Conservation (phyloP, 331 rosid genomes). For the Cydonia oblonga region DNA sequence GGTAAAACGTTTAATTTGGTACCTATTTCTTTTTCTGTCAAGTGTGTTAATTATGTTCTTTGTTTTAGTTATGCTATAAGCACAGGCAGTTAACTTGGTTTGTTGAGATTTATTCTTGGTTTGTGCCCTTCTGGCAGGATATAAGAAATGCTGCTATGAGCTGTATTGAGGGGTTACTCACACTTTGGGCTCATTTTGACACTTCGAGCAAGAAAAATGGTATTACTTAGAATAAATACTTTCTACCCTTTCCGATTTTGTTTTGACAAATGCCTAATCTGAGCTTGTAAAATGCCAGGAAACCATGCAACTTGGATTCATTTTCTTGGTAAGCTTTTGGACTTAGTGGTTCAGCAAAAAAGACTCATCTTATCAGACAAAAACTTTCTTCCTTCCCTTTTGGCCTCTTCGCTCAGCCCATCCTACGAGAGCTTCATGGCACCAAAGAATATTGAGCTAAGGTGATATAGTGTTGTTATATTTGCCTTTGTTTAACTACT, state of each 20-base stretch:
- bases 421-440: slow-evolving; percentile 42
- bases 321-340: slow-evolving; percentile 56
- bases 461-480: slow-evolving; percentile 32
- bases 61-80: not conserved
- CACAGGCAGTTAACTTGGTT: not conserved
- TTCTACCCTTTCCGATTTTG: not conserved
- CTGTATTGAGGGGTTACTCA: slow-evolving; percentile 46
- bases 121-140: slow-evolving; percentile 30
- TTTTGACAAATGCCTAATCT: slow-evolving; percentile 3
- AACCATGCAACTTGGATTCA: slow-evolving; percentile 46
- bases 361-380: slow-evolving; percentile 62
- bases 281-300: slow-evolving; percentile 38
- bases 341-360: slow-evolving; percentile 52
- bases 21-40: not conserved
- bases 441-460: slow-evolving; percentile 57
- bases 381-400: slow-evolving; percentile 61
- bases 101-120: slow-evolving; percentile 4
- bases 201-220: slow-evolving; percentile 75
- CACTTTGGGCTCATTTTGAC: slow-evolving; percentile 48
- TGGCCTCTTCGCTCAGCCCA: slow-evolving; percentile 54
- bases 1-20: not conserved
- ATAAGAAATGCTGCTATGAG: slow-evolving; percentile 61
- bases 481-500: not conserved
- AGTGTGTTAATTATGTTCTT: not conserved
- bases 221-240: slow-evolving; percentile 8